Evolutionary conservation across 2,329 filamentous ascomycete genomes (phyloP), one percentile per base, ranked within the genome.

Genomic region (Verticillium longisporum): DNA sequence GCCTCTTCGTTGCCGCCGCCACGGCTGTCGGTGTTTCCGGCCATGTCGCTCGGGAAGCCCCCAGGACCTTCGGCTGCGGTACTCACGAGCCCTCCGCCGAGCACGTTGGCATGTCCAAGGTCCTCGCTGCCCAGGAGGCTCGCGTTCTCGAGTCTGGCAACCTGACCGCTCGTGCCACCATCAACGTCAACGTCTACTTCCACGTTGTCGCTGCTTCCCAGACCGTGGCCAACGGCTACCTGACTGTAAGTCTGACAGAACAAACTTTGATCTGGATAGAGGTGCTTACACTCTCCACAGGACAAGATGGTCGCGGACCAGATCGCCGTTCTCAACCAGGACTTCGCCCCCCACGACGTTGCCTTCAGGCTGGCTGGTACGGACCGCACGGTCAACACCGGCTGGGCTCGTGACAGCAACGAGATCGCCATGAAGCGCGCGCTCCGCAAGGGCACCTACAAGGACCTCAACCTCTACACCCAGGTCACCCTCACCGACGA

Each of bases 381-480:
- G 15, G 75, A 77, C 61, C 77, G 73, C 66, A 81, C 80, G 33
- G 70, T 81, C 66, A 82, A 84, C 72, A 41, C 69, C 26, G 69
- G 70, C 66, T 84, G 79, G 79, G 78, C 78, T 34, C 65, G 62
- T 14, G 79, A 77, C 31, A 69, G 71, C 1, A 63, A 66, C n/a
- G 75, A 80, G 68, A 62, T 74, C 50, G 70, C 67, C 55, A 81
- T 80, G 77, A 80, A 80, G 73, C 68, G 67, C 26, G 66, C 74
- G 33, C 75, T 81, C 55, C 76, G 78, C 67, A 73, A 77, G 69
- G 75, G 76, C 61, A 70, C 65, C 56, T 77, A 77, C 67, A 59
- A 68, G 11, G 70, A 75, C 63, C 74, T 82, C 59, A 82, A 82
- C 72, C 58, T 81, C 55, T 82, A 81, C 74, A 77, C 79, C 70